These are phyloP conservation scores for Pinus albicaulis DNA, from an alignment of 75 land plant genomes.

Conservation along the genomic window DNA sequence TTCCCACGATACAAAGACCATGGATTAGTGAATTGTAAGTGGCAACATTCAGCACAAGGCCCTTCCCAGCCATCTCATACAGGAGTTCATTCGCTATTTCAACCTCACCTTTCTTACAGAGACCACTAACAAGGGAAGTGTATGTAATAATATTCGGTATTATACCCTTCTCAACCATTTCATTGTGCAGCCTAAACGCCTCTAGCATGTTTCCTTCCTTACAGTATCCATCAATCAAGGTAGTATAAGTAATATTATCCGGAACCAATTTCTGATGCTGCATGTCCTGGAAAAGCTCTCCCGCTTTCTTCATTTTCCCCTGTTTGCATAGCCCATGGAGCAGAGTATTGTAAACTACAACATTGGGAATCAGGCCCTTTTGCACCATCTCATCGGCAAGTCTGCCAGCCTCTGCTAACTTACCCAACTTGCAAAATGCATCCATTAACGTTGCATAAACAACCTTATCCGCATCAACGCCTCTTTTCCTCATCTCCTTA, in stretches of 20 bases:
- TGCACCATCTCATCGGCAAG: conserved; percentile 50
- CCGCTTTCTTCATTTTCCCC: conserved; percentile 53
- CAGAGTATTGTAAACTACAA: conserved; percentile 54
- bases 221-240: conserved; percentile 78
- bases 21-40: conserved; percentile 66
- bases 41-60: conserved; percentile 52
- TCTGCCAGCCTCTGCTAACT: conserved; percentile 25
- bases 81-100: conserved; percentile 64
- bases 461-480: conserved; percentile 40
- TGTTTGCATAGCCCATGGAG: conserved; percentile 48
- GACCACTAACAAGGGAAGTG: conserved; percentile 57
- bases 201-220: conserved; percentile 56
- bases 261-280: conserved; percentile 48
- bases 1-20: conserved; percentile 70
- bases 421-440: conserved; percentile 48
- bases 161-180: conserved; percentile 60
- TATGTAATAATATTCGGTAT: conserved; percentile 68
- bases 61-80: conserved; percentile 59
- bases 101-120: conserved; percentile 63
- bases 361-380: conserved; percentile 45
- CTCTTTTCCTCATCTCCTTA: conserved; percentile 55
- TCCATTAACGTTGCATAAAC: conserved; percentile 46
- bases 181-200: conserved; percentile 59
- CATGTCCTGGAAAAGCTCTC: conserved; percentile 63
- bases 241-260: conserved; percentile 70